These are phyloP conservation scores for Phialophora tarda DNA, from an alignment of 2,329 filamentous ascomycete species.

Conservation along the genomic window DNA sequence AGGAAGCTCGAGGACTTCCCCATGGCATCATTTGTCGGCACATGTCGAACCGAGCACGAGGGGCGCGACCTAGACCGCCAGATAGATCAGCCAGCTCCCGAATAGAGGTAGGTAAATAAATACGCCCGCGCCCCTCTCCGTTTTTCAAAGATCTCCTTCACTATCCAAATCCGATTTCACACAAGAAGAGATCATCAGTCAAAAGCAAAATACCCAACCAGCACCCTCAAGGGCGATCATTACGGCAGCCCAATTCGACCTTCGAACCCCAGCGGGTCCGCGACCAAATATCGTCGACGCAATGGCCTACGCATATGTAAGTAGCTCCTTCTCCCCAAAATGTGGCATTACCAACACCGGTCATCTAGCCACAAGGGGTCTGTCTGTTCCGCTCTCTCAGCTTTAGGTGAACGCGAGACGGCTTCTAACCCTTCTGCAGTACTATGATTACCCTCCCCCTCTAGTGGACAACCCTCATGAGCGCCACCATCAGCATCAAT, in stretches of 20 bases:
- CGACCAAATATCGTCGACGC: conserved; percentile 10
- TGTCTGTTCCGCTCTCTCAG: not conserved
- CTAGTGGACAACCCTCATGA: conserved; percentile 34
- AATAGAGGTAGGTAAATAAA: conserved; percentile 17
- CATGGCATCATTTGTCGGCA: conserved; percentile 10
- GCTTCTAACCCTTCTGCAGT: conserved; percentile 6
- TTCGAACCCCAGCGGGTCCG: not conserved
- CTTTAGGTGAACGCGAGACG: not conserved
- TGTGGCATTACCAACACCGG: not conserved
- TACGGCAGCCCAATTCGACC: conserved; percentile 3
- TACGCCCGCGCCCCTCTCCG: conserved; percentile 4
- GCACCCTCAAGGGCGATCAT: conserved; percentile 1
- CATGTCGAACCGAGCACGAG: conserved; percentile 4
- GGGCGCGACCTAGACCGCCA: conserved; percentile 5
- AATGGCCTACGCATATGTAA: conserved; percentile 33
- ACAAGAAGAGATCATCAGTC: not conserved
- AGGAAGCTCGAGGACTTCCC: not conserved
- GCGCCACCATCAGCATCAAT: conserved; percentile 32
- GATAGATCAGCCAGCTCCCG: not conserved
- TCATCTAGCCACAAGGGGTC: not conserved
- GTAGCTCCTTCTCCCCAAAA: not conserved
- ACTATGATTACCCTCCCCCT: conserved; percentile 36
- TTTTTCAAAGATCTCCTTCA: not conserved
- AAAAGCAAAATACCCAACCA: not conserved
- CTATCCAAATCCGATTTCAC: not conserved